These are phyloP conservation scores for Ustilago loliicola DNA, from an alignment of 1,284 basidiomycete species.

Conservation along the genomic window DNA sequence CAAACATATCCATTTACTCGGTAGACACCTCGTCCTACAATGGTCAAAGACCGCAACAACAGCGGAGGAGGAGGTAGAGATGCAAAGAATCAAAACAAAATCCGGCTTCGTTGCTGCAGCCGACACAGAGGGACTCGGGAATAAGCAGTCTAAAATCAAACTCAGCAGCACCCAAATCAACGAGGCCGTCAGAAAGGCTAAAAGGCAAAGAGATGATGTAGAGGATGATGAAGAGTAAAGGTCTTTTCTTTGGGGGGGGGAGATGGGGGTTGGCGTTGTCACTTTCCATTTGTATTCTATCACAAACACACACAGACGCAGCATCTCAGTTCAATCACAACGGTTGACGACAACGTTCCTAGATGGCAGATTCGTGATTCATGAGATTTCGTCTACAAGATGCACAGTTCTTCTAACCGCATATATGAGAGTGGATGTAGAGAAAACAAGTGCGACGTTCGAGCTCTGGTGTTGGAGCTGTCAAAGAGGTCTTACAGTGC, in stretches of 20 bases:
- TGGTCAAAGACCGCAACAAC: constrained; percentile 78
- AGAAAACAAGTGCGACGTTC: no score
- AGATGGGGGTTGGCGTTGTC: neutral
- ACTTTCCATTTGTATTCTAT: constrained; percentile 10
- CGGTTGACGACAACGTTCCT: neutral
- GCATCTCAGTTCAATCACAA: neutral
- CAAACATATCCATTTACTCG: constrained; percentile 93
- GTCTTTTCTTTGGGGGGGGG: no score
- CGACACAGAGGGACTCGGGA: constrained; percentile 2
- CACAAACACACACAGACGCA: neutral
- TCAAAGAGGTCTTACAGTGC: no score
- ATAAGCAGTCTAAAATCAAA: constrained; percentile 49
- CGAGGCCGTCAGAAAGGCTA: constrained; percentile 42
- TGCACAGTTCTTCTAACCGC: neutral
- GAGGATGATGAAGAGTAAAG: constrained; percentile 45
- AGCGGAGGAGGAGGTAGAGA: constrained; percentile 39
- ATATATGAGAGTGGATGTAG: neutral
- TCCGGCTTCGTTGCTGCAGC: constrained; percentile 9
- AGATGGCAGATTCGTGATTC: neutral
- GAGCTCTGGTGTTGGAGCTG: no score
- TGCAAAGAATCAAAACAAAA: constrained; percentile 55
- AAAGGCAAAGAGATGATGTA: constrained; percentile 22
- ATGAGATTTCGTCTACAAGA: neutral
- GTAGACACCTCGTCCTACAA: constrained; percentile 91
- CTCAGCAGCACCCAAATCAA: constrained; percentile 50